A percentile compares a stretch with the other conserved stretches of the same genome.
These are phyloP conservation scores for Colletotrichum sp. DNA, from an alignment of 2,329 filamentous ascomycete genomes.

Conservation along the genomic window DNA sequence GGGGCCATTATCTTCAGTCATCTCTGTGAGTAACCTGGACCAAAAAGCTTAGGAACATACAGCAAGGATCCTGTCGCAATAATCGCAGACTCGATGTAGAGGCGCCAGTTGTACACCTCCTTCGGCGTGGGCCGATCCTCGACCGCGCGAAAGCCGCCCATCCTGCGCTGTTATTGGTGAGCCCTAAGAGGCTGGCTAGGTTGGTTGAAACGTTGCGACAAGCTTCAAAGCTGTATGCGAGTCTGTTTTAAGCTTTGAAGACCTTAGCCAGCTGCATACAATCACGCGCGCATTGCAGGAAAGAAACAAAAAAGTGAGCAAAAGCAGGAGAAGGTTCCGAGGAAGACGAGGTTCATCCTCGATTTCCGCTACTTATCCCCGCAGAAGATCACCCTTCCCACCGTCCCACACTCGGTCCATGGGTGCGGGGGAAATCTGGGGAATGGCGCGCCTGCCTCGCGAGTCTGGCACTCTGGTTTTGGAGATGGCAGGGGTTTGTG, in stretches of 20 bases:
- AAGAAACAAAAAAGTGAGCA: not conserved
- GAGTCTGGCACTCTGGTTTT: not conserved
- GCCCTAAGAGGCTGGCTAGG: not conserved
- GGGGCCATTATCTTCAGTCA: no score
- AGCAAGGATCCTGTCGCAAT: slow-evolving; percentile 52
- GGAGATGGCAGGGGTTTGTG: not conserved
- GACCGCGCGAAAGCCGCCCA: slow-evolving; percentile 48
- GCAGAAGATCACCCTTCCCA: not conserved
- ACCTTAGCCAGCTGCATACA: not conserved
- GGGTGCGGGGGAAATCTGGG: slow-evolving; percentile 17
- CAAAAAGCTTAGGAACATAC: slow-evolving; percentile 23
- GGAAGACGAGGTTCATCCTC: slow-evolving; percentile 1
- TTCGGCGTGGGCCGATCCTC: slow-evolving; percentile 61
- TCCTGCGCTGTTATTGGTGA: not conserved
- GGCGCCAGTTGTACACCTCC: slow-evolving; percentile 58
- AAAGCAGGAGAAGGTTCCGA: not conserved
- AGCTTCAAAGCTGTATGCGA: not conserved
- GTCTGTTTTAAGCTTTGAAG: not conserved
- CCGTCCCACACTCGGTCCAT: not conserved
- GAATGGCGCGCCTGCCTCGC: not conserved
- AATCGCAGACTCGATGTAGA: slow-evolving; percentile 52
- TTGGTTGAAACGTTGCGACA: not conserved
- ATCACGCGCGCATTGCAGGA: not conserved
- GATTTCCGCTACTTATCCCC: slow-evolving; percentile 11
- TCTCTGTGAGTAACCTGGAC: not conserved